Conservation (phyloP, 352 stramenopile species). For the Globisporangium sylvaticum region DNA sequence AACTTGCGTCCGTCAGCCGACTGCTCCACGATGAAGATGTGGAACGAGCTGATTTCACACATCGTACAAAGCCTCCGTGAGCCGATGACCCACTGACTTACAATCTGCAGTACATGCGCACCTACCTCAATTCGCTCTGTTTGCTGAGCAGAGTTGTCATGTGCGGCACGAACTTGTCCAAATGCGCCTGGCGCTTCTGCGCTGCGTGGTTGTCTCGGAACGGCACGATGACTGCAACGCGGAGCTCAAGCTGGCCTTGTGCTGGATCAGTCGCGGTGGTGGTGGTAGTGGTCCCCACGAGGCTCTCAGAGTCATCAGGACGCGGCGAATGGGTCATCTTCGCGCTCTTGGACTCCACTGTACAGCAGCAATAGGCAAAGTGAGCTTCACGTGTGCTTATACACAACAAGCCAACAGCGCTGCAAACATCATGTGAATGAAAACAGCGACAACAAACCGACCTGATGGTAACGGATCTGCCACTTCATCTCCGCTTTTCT, state of each 20-base stretch:
- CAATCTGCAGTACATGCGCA: no score
- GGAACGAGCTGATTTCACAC: slow-evolving; percentile 43
- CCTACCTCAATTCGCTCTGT: slow-evolving; percentile 22
- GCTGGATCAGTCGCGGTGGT: background rate
- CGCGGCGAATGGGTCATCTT: background rate
- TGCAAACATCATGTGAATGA: background rate
- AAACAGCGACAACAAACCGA: background rate
- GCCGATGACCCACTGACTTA: no score
- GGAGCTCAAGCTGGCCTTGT: slow-evolving; percentile 1
- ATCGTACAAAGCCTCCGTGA: background rate
- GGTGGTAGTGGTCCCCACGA: background rate
- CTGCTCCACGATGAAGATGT: slow-evolving; percentile 95
- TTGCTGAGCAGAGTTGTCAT: slow-evolving; percentile 83
- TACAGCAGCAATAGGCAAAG: background rate
- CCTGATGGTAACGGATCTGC: background rate
- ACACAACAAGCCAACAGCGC: background rate
- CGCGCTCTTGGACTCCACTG: background rate
- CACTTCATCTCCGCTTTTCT: background rate
- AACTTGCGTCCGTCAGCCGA: slow-evolving; percentile 93
- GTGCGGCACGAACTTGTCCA: slow-evolving; percentile 89
- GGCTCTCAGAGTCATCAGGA: background rate
- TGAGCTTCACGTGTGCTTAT: background rate
- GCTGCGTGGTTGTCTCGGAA: slow-evolving; percentile 89
- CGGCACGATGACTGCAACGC: slow-evolving; percentile 90
- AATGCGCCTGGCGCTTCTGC: slow-evolving; percentile 87